Conservation (phyloP, 495 filamentous ascomycete genomes). For the Penicillium flavigenum region DNA sequence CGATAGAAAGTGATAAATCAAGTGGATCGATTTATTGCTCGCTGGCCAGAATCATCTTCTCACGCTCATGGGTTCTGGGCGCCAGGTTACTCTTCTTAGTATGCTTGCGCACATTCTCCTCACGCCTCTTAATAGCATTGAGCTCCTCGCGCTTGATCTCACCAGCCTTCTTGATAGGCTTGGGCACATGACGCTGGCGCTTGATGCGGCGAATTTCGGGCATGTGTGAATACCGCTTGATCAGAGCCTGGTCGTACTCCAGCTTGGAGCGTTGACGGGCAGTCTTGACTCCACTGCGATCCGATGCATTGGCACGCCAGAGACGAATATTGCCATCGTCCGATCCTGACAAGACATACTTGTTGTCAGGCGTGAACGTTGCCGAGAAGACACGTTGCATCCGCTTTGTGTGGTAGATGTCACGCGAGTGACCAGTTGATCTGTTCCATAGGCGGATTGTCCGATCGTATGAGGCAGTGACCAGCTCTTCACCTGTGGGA, state of each 20-base stretch:
- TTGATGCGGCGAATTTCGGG: conserved; percentile 90
- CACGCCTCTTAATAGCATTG: conserved; percentile 77
- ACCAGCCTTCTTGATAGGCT: conserved; percentile 92
- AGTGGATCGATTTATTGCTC: conserved; percentile 56
- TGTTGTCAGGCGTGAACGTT: conserved; percentile 81
- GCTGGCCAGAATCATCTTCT: conserved; percentile 82
- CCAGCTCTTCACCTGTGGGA: conserved; percentile 91
- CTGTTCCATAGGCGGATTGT: conserved; percentile 79
- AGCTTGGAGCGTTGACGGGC: conserved; percentile 77
- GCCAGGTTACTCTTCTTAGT: conserved; percentile 68
- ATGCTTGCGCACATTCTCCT: conserved; percentile 94
- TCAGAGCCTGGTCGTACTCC: conserved; percentile 87
- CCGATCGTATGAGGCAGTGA: conserved; percentile 84
- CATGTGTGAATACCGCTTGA: conserved; percentile 88
- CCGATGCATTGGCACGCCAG: conserved; percentile 87
- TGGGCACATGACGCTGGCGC: conserved; percentile 87
- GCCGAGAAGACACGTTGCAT: conserved; percentile 96
- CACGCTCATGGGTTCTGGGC: conserved; percentile 77
- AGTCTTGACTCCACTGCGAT: conserved; percentile 80
- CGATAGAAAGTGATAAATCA: conserved; percentile 5
- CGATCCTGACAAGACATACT: conserved; percentile 79
- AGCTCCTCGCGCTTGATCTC: conserved; percentile 96
- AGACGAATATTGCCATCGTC: conserved; percentile 94
- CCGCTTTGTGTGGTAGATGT: conserved; percentile 95
- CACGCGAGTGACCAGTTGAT: conserved; percentile 75